Conservation (phyloP, 305 asterid genomes). For the Euphrasia arctica region DNA sequence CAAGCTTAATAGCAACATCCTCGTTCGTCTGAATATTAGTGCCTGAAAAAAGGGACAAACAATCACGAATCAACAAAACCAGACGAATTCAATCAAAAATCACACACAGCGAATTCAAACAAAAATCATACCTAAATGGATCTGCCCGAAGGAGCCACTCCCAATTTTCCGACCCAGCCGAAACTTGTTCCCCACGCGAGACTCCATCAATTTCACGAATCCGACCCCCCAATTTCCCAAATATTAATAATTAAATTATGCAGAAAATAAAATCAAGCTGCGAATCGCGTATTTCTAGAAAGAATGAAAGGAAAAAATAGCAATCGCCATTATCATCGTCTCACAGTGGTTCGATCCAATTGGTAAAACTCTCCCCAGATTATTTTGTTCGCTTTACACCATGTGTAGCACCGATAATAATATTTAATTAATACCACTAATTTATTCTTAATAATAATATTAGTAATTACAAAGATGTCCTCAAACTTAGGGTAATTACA, state of each 20-base stretch:
- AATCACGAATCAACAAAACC: not conserved
- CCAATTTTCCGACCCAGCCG: constrained; percentile 93
- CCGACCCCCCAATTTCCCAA: constrained; percentile 13
- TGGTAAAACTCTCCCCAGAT: constrained; percentile 19
- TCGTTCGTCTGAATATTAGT: constrained; percentile 89
- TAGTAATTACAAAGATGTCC: not conserved
- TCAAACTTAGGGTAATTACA: not conserved
- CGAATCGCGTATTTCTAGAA: constrained; percentile 26
- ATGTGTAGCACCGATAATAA: constrained; percentile 8
- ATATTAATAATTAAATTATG: not conserved
- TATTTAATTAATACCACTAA: constrained; percentile 14
- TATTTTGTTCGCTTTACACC: constrained; percentile 20
- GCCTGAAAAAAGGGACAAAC: constrained; percentile 44
- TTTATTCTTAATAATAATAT: not conserved
- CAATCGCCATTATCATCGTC: constrained; percentile 26
- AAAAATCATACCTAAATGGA: constrained; percentile 56
- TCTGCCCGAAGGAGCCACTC: constrained; percentile 93
- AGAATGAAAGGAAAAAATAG: constrained; percentile 17
- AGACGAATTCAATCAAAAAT: constrained; percentile 18
- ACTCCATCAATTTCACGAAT: constrained; percentile 55
- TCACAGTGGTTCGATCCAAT: constrained; percentile 28
- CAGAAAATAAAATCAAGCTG: constrained; percentile 16
- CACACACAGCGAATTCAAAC: not conserved
- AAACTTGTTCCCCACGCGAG: constrained; percentile 86
- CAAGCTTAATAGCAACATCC: constrained; percentile 95